phyloP scores from a whole-genome alignment of 495 filamentous ascomycete species.

The Clohesyomyces aquaticus region DNA sequence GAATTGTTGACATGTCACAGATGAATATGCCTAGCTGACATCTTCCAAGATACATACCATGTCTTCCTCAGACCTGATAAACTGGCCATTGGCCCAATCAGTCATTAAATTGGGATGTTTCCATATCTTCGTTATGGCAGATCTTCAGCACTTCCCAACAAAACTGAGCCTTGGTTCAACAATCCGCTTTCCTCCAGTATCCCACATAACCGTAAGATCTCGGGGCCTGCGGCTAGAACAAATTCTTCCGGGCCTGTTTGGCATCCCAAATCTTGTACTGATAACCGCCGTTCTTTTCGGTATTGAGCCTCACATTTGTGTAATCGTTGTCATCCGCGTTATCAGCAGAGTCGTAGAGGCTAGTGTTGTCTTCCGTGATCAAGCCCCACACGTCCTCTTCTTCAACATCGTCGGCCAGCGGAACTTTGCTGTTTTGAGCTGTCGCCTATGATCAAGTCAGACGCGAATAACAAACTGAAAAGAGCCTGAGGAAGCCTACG shows the following conservation, averaged over 20 bases:
- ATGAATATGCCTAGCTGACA: too few species aligned
- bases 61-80: too few species aligned
- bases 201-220: not conserved
- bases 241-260: constrained; percentile 10
- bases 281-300: not conserved
- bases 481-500: too few species aligned
- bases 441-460: not conserved
- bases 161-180: too few species aligned
- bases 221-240: constrained; percentile 4
- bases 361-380: constrained; percentile 1
- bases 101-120: too few species aligned
- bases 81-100: too few species aligned
- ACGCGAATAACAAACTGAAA: too few species aligned
- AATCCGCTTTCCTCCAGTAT: not conserved
- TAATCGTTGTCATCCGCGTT: not conserved
- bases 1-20: too few species aligned
- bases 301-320: not conserved
- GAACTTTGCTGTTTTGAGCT: not conserved
- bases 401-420: not conserved
- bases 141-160: too few species aligned
- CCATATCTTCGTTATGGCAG: too few species aligned
- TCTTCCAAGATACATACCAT: too few species aligned
- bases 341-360: not conserved
- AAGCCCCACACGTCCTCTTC: constrained; percentile 8
- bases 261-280: constrained; percentile 5